Conservation (phyloP, 805 yeast species). For the Candida patagonica region DNA sequence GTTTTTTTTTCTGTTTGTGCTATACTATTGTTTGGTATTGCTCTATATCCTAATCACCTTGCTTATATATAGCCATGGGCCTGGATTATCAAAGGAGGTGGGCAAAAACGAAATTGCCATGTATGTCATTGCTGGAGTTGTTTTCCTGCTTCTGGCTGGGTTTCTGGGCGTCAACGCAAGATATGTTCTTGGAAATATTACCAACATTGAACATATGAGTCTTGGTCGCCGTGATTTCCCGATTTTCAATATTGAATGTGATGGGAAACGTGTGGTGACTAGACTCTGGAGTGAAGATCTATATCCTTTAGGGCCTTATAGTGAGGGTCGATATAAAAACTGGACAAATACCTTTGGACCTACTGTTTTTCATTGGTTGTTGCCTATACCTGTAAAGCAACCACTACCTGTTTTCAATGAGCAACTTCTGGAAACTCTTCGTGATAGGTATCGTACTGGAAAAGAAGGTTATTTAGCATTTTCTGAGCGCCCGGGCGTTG, state of each 20-base stretch:
- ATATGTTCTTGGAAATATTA: constrained; percentile 40
- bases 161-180: constrained; percentile 36
- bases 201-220: constrained; percentile 42
- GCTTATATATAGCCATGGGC: constrained; percentile 24
- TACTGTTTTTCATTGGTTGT: constrained; percentile 21
- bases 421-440: constrained; percentile 12
- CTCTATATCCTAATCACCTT: constrained; percentile 33
- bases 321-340: constrained; percentile 21
- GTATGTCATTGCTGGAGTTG: constrained; percentile 36
- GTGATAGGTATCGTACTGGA: constrained; percentile 9
- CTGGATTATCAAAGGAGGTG: constrained; percentile 29
- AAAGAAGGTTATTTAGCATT: constrained; percentile 15
- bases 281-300: constrained; percentile 32
- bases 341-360: constrained; percentile 25
- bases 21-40: constrained; percentile 32
- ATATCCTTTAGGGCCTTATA: constrained; percentile 21
- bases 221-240: constrained; percentile 13
- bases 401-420: constrained; percentile 6
- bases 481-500: too few species aligned
- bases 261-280: constrained; percentile 37
- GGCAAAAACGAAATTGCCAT: constrained; percentile 37
- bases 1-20: constrained; percentile 42
- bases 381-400: constrained; percentile 13
- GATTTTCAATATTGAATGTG: constrained; percentile 33
- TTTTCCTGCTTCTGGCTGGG: constrained; percentile 37